A percentile compares a stretch with the other conserved stretches of the same genome.
Evolutionary conservation across 2,329 filamentous ascomycete species (phyloP).

Genomic region (Colletotrichum magnum): DNA sequence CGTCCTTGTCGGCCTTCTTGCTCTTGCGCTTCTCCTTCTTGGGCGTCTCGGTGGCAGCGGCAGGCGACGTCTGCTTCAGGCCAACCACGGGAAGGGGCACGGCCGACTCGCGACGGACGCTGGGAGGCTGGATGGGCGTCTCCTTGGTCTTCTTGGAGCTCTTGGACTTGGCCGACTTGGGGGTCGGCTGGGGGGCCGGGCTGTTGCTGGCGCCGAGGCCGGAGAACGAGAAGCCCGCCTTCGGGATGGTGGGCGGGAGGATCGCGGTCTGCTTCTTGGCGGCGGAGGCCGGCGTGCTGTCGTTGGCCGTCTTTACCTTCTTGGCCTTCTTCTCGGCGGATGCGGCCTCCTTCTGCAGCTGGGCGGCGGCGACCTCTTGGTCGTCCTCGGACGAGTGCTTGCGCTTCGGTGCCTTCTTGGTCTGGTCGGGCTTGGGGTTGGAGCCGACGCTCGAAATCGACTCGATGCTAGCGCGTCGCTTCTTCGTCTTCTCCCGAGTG

Average conservation of each 20-base stretch:
- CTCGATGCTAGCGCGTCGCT: conserved; percentile 41
- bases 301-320: conserved; percentile 50
- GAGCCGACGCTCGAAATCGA: conserved; percentile 36
- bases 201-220: conserved; percentile 41
- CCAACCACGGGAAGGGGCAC: conserved; percentile 27
- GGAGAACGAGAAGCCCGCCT: conserved; percentile 41
- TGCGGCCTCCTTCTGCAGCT: conserved; percentile 52
- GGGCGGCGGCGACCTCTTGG: conserved; percentile 50
- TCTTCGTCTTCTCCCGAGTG: conserved; percentile 53
- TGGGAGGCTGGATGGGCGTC: conserved; percentile 46
- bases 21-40: conserved; percentile 45
- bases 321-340: conserved; percentile 57
- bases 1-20: conserved; percentile 42
- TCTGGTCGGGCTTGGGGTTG: conserved; percentile 18
- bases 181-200: conserved; percentile 41
- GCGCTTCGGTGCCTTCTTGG: conserved; percentile 41
- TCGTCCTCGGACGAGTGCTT: conserved; percentile 51
- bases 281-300: conserved; percentile 37
- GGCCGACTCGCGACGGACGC: conserved; percentile 24
- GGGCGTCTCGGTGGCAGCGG: conserved; percentile 34
- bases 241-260: conserved; percentile 50
- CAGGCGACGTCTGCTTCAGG: conserved; percentile 13
- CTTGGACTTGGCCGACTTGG: conserved; percentile 44
- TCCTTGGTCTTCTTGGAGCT: conserved; percentile 51
- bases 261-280: conserved; percentile 52